Evolutionary conservation across 768 basidiomycete genomes (phyloP).

Genomic region (Boletus reticuloceps): DNA sequence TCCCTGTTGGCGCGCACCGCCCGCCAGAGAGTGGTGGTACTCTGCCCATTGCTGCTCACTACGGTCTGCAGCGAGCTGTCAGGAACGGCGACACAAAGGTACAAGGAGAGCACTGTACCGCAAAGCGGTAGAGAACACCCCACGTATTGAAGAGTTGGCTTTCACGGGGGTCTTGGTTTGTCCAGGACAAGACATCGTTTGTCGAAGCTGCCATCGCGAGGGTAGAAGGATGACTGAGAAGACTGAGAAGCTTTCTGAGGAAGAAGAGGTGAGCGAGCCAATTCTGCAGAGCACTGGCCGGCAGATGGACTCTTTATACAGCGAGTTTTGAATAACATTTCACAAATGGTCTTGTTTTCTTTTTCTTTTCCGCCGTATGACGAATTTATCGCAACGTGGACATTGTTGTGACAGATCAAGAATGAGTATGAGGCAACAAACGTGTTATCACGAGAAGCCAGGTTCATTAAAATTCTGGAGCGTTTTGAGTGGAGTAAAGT

Average conservation of each 20-base stretch:
- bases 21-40: conserved; percentile 75
- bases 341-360: conserved; percentile 42
- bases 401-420: conserved; percentile 65
- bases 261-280: conserved; percentile 30
- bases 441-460: conserved; percentile 70
- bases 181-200: conserved; percentile 82
- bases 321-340: conserved; percentile 40
- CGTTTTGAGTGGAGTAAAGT: conserved; percentile 70
- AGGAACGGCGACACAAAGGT: conserved; percentile 23
- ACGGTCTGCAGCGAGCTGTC: conserved; percentile 50
- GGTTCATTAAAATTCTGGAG: conserved; percentile 54
- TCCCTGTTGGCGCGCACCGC: conserved; percentile 82
- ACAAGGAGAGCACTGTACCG: conserved; percentile 42
- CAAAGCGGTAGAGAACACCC: conserved; percentile 80
- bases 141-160: conserved; percentile 80
- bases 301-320: conserved; percentile 52
- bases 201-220: conserved; percentile 48
- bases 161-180: conserved; percentile 81
- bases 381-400: conserved; percentile 72
- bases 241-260: conserved; percentile 30
- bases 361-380: conserved; percentile 47
- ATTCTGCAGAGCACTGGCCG: conserved; percentile 18
- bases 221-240: conserved; percentile 34
- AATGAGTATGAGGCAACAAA: conserved; percentile 62
- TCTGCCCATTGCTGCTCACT: conserved; percentile 59